Percentiles rank a stretch among this genome's conserved stretches.
Evolutionary conservation across 768 basidiomycete genomes (phyloP).

Genomic region (Cystobasidium onofrii): DNA sequence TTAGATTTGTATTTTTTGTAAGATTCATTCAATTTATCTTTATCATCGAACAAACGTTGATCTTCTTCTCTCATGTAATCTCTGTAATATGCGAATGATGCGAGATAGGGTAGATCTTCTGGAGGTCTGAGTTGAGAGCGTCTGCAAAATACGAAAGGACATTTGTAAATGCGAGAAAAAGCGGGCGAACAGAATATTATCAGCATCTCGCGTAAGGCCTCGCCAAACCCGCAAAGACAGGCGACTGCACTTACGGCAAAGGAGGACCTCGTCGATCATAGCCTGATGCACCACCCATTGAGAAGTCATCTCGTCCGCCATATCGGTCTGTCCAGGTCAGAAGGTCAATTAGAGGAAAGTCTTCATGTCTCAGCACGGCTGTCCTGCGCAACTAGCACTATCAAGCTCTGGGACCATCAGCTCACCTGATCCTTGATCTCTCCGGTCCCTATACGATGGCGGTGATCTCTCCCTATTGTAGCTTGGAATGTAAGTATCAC

Average conservation of each 20-base stretch:
- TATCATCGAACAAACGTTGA: slow-evolving; percentile 10
- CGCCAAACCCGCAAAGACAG: background rate
- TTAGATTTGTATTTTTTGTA: slow-evolving; percentile 37
- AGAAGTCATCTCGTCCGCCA: slow-evolving; percentile 13
- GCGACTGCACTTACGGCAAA: background rate
- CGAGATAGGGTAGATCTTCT: slow-evolving; percentile 31
- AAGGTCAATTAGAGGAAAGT: background rate
- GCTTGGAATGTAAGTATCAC: slow-evolving; percentile 23
- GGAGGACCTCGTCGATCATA: slow-evolving; percentile 4
- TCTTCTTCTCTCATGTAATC: slow-evolving; percentile 34
- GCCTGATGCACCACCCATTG: background rate
- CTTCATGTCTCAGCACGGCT: background rate
- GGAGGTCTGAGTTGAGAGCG: slow-evolving; percentile 33
- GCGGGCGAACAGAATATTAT: no score
- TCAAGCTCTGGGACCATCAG: background rate
- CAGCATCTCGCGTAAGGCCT: no score
- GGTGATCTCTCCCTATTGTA: slow-evolving; percentile 20
- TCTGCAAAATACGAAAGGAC: background rate
- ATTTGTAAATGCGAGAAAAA: background rate
- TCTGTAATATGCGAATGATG: slow-evolving; percentile 36
- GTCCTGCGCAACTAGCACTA: background rate
- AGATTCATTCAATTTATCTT: slow-evolving; percentile 33
- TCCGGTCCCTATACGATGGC: slow-evolving; percentile 6
- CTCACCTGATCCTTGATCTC: slow-evolving; percentile 10
- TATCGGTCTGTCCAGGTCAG: slow-evolving; percentile 15